These are phyloP conservation scores for Lachancea sp. DNA, from an alignment of 805 yeast species.

Conservation along the genomic window DNA sequence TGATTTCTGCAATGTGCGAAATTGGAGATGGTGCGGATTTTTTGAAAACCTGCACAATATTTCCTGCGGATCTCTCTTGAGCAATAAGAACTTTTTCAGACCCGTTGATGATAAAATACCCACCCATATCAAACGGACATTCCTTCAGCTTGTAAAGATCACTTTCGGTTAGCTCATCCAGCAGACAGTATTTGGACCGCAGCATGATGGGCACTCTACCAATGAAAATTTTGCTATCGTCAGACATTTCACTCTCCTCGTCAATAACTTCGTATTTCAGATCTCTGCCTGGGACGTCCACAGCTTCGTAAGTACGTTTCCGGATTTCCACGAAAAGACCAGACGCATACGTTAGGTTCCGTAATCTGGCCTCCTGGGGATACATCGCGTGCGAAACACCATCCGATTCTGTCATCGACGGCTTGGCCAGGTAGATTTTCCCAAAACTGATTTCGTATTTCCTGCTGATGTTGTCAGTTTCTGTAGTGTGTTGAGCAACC, in stretches of 20 bases:
- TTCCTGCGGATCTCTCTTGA: slow-evolving; percentile 97
- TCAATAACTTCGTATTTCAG: slow-evolving; percentile 49
- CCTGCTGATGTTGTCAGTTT: slow-evolving; percentile 81
- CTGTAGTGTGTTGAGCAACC: slow-evolving; percentile 95
- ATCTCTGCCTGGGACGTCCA: slow-evolving; percentile 60
- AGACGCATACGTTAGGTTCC: slow-evolving; percentile 93
- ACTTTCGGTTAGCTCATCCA: slow-evolving; percentile 82
- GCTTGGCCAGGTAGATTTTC: slow-evolving; percentile 90
- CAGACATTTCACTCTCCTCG: slow-evolving; percentile 49
- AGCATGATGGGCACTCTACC: slow-evolving; percentile 98
- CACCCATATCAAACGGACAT: slow-evolving; percentile 99
- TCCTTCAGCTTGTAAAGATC: slow-evolving; percentile 94
- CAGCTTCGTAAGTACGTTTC: slow-evolving; percentile 77
- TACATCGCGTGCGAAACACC: slow-evolving; percentile 99
- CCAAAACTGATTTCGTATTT: slow-evolving; percentile 97
- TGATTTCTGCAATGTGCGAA: slow-evolving; percentile 91
- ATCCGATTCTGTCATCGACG: slow-evolving; percentile 98
- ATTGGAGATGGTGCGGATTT: slow-evolving; percentile 97
- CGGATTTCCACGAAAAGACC: slow-evolving; percentile 95
- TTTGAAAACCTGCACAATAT: slow-evolving; percentile 96
- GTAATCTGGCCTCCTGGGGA: slow-evolving; percentile 95
- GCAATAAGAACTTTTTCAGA: slow-evolving; percentile 97
- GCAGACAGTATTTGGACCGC: slow-evolving; percentile 90
- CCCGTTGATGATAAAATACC: slow-evolving; percentile 96
- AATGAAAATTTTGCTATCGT: slow-evolving; percentile 81